A percentile compares a stretch with the other conserved stretches of the same genome.
Conservation (phyloP, 805 yeast species). For the Lipomyces mesembrius region DNA sequence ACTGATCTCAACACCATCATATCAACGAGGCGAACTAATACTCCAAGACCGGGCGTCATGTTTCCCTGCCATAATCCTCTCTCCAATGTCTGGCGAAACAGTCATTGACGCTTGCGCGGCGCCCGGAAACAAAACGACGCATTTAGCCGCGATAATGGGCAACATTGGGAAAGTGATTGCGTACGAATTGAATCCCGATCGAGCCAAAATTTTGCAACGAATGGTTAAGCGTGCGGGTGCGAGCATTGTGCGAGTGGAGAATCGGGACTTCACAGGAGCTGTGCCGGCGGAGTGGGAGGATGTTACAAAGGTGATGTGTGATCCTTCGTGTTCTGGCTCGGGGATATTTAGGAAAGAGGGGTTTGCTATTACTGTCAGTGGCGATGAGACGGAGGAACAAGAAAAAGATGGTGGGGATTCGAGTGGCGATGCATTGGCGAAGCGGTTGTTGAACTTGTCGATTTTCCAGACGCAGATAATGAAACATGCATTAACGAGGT, state of each 20-base stretch:
- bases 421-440: slow-evolving; percentile 42
- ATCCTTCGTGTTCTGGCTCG: slow-evolving; percentile 97
- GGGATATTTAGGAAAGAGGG: slow-evolving; percentile 92
- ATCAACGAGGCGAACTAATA: slow-evolving; percentile 75
- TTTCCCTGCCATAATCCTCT: slow-evolving; percentile 85
- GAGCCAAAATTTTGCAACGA: slow-evolving; percentile 69
- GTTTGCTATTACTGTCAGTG: background rate
- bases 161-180: slow-evolving; percentile 60
- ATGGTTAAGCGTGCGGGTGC: slow-evolving; percentile 86
- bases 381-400: slow-evolving; percentile 49
- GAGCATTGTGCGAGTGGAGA: slow-evolving; percentile 50
- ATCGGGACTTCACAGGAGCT: slow-evolving; percentile 63
- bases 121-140: slow-evolving; percentile 98
- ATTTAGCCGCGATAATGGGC: slow-evolving; percentile 71
- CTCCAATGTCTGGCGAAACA: slow-evolving; percentile 61
- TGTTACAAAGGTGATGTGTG: slow-evolving; percentile 83
- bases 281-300: slow-evolving; percentile 51
- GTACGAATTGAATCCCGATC: slow-evolving; percentile 78
- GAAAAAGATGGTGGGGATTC: slow-evolving; percentile 43
- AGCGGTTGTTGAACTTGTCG: slow-evolving; percentile 72
- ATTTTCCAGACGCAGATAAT: slow-evolving; percentile 88
- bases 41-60: slow-evolving; percentile 97
- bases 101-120: slow-evolving; percentile 96
- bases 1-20: slow-evolving; percentile 68
- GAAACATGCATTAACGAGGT: slow-evolving; percentile 75